These are phyloP conservation scores for Hirsutella minnesotensis DNA, from an alignment of 2,329 filamentous ascomycete genomes.

Conservation along the genomic window DNA sequence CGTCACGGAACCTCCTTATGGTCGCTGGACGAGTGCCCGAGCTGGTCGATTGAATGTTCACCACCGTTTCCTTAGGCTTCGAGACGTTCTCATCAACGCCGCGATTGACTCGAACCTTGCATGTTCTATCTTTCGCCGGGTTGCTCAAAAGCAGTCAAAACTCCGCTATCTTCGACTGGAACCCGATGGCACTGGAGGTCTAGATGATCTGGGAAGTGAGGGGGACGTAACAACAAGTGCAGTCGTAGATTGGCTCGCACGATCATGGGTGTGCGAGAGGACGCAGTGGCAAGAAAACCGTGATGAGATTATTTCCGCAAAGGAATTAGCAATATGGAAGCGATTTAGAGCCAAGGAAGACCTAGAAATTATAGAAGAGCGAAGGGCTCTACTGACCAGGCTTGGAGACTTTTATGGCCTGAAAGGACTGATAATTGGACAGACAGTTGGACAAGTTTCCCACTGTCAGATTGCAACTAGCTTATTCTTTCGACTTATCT, in stretches of 20 bases:
- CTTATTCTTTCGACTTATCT: not conserved
- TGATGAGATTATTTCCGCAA: not conserved
- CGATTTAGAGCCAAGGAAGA: not conserved
- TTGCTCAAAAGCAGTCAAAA: not conserved
- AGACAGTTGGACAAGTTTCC: not conserved
- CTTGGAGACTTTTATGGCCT: not conserved
- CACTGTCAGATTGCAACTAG: not conserved
- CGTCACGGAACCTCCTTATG: not conserved
- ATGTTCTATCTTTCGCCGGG: not conserved
- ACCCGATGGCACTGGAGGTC: not conserved
- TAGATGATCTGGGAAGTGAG: not conserved
- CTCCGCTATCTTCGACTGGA: not conserved
- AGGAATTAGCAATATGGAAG: not conserved
- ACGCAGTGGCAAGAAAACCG: not conserved
- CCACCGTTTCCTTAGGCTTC: not conserved
- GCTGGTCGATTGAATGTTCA: not conserved
- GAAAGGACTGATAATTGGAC: not conserved
- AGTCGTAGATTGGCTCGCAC: not conserved
- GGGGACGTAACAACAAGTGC: not conserved
- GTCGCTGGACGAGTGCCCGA: not conserved
- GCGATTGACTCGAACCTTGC: not conserved
- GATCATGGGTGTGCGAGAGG: not conserved
- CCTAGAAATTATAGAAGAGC: not conserved
- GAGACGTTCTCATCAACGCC: not conserved
- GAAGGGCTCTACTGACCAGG: not conserved